phyloP scores from a whole-genome alignment of 176 grass and related monocot genomes.

The Guadua angustifolia region DNA sequence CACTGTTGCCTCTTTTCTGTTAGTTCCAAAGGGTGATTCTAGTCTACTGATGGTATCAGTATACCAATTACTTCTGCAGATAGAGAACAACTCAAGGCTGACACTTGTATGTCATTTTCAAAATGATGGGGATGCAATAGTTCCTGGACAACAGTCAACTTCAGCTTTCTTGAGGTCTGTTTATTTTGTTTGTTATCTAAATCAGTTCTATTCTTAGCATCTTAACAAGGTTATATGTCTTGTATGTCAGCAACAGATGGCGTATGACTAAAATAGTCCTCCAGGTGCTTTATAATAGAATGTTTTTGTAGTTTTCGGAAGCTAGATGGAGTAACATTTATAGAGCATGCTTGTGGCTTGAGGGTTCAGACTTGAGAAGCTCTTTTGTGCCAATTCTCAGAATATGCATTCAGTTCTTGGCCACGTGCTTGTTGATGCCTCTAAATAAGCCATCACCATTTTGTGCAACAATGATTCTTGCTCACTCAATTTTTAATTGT shows the following conservation, averaged over 20 bases:
- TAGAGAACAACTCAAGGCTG: constrained; percentile 77
- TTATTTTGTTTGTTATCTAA: constrained; percentile 21
- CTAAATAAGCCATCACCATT: neutral
- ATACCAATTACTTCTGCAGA: constrained; percentile 61
- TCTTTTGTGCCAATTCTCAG: constrained; percentile 5
- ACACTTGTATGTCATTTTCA: constrained; percentile 77
- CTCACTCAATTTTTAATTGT: constrained; percentile 1
- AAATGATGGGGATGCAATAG: constrained; percentile 63
- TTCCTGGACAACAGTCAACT: constrained; percentile 67
- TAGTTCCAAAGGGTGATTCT: constrained; percentile 10
- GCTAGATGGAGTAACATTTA: neutral
- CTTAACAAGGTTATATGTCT: constrained; percentile 39
- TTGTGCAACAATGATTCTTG: neutral
- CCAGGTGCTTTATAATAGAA: constrained; percentile 8
- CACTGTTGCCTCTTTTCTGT: neutral
- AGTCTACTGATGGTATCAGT: constrained; percentile 38
- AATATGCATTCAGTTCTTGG: constrained; percentile 24
- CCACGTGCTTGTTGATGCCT: neutral
- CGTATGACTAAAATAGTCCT: neutral
- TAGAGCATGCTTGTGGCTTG: constrained; percentile 27
- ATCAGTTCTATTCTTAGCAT: constrained; percentile 26
- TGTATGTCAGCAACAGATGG: constrained; percentile 26
- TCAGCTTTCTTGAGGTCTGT: constrained; percentile 83
- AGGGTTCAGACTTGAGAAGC: neutral
- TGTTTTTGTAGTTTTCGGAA: neutral